Evolutionary conservation across 495 filamentous ascomycete genomes (phyloP).

Genomic region (Penicillium atrosanguineum): DNA sequence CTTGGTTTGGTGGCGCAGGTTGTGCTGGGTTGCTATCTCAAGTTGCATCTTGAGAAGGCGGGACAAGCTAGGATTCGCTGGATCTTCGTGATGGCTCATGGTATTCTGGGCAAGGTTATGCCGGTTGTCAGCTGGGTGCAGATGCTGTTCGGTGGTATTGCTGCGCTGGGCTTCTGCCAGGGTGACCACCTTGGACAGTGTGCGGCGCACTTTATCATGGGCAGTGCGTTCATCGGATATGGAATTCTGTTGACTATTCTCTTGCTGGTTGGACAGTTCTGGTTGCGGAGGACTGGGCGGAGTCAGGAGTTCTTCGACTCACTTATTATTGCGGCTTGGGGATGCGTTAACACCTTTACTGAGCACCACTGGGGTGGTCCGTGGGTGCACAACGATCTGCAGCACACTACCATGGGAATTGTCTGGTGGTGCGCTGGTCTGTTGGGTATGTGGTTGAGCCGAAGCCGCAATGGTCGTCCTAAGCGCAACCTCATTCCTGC

Average conservation of each 20-base stretch:
- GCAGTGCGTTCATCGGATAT: conserved; percentile 92
- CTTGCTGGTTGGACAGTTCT: conserved; percentile 82
- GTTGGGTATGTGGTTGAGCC: conserved; percentile 87
- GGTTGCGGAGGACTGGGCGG: conserved; percentile 78
- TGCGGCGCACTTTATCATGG: conserved; percentile 98
- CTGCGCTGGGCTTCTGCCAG: conserved; percentile 88
- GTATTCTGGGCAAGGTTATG: conserved; percentile 80
- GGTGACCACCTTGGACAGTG: conserved; percentile 92
- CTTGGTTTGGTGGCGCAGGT: conserved; percentile 74
- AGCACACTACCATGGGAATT: conserved; percentile 96
- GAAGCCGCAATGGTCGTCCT: conserved; percentile 75
- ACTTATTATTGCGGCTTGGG: conserved; percentile 86
- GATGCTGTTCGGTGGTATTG: conserved; percentile 96
- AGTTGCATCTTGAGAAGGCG: conserved; percentile 80
- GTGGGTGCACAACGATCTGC: conserved; percentile 95
- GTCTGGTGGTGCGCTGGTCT: conserved; percentile 96
- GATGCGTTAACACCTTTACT: conserved; percentile 96
- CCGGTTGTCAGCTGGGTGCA: conserved; percentile 88
- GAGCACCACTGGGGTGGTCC: conserved; percentile 88
- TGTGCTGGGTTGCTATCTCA: conserved; percentile 80
- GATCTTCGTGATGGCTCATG: conserved; percentile 69
- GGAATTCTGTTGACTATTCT: conserved; percentile 84
- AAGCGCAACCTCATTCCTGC: conserved; percentile 91
- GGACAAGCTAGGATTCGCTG: conserved; percentile 75
- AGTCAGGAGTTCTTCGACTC: conserved; percentile 98